phyloP scores from a whole-genome alignment of 2,329 filamentous ascomycete species.

The Colletotrichum tropicale region DNA sequence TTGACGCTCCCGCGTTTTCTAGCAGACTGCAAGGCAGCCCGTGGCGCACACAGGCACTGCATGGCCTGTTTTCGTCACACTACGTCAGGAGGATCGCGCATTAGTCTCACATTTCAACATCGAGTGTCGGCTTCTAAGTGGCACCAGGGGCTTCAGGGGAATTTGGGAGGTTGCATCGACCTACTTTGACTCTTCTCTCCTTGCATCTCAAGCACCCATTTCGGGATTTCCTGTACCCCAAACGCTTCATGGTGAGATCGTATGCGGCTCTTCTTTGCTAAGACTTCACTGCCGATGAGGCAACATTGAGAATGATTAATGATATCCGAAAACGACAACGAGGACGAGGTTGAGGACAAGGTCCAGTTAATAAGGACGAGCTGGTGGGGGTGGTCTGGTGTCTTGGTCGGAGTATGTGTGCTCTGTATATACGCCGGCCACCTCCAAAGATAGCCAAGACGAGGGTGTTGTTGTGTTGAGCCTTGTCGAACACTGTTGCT shows the following conservation, averaged over 20 bases:
- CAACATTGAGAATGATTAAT: background rate
- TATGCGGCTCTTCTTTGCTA: background rate
- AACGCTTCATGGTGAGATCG: conserved; percentile 26
- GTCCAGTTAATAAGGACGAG: conserved; percentile 10
- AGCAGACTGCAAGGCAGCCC: conserved; percentile 34
- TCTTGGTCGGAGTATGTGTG: background rate
- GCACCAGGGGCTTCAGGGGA: background rate
- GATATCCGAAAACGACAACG: conserved; percentile 15
- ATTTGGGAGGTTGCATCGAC: background rate
- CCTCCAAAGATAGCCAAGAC: background rate
- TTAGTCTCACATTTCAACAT: background rate
- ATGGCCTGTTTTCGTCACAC: conserved; percentile 44
- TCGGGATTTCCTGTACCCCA: conserved; percentile 40
- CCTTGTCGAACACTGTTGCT: conserved; percentile 3
- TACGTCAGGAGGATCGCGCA: conserved; percentile 15
- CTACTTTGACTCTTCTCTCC: conserved; percentile 39
- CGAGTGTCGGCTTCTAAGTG: background rate
- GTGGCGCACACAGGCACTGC: conserved; percentile 40
- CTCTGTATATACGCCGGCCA: conserved; percentile 10
- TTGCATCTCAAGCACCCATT: conserved; percentile 39
- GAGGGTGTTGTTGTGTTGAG: conserved; percentile 3
- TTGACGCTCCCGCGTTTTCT: conserved; percentile 1
- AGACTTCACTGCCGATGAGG: background rate
- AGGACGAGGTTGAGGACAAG: conserved; percentile 2
- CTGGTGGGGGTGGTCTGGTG: conserved; percentile 1